phyloP scores from a whole-genome alignment of 1,139 yeast genomes.

The Candida sp. region DNA sequence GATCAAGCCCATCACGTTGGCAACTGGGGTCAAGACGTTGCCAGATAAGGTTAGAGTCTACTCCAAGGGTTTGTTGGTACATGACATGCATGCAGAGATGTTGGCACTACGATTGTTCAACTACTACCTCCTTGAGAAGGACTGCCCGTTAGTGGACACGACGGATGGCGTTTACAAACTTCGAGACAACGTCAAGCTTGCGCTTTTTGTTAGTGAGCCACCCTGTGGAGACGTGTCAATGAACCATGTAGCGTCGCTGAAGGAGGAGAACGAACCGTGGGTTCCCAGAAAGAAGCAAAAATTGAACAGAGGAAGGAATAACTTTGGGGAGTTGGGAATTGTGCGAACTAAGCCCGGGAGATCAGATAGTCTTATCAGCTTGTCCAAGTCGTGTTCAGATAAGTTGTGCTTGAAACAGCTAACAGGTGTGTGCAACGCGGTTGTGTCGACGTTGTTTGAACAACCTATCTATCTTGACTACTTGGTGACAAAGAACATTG shows the following conservation, averaged over 20 bases:
- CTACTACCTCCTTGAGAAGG: slow-evolving; percentile 30
- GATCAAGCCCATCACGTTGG: slow-evolving; percentile 49
- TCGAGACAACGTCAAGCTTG: slow-evolving; percentile 43
- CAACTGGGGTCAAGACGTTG: slow-evolving; percentile 85
- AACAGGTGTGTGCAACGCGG: slow-evolving; percentile 59
- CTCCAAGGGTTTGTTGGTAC: slow-evolving; percentile 66
- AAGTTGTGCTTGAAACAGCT: slow-evolving; percentile 71
- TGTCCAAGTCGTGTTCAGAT: slow-evolving; percentile 89
- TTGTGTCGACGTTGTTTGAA: slow-evolving; percentile 48
- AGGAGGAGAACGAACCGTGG: slow-evolving; percentile 26
- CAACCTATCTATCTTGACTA: slow-evolving; percentile 47
- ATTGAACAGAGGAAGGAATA: slow-evolving; percentile 63
- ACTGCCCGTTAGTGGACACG: slow-evolving; percentile 12
- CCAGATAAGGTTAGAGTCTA: slow-evolving; percentile 54
- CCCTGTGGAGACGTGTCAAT: slow-evolving; percentile 96
- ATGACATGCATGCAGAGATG: slow-evolving; percentile 92
- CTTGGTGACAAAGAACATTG: slow-evolving; percentile 48
- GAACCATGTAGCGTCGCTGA: slow-evolving; percentile 22
- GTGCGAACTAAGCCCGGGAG: slow-evolving; percentile 95
- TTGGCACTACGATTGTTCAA: slow-evolving; percentile 75
- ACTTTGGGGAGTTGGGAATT: slow-evolving; percentile 58
- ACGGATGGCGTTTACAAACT: slow-evolving; percentile 25
- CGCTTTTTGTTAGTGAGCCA: slow-evolving; percentile 73
- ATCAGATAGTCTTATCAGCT: slow-evolving; percentile 67
- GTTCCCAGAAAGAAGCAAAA: slow-evolving; percentile 12